Evolutionary conservation across 805 yeast genomes (phyloP).

Genomic region (Saccharomycopsis amapae): DNA sequence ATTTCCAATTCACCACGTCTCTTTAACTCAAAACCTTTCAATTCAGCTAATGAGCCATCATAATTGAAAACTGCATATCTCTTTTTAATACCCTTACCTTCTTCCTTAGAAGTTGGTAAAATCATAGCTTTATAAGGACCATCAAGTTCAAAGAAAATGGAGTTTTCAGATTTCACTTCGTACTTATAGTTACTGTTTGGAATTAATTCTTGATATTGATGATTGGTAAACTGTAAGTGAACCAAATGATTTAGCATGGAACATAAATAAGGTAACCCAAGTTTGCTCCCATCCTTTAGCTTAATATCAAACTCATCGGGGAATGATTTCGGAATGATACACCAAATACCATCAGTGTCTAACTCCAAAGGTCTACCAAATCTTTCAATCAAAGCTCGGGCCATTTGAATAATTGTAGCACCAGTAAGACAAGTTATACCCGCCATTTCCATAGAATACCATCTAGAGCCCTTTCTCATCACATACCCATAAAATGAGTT

Average conservation of each 20-base stretch:
- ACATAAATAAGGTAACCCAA: conserved; percentile 84
- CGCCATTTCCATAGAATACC: conserved; percentile 99
- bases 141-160: conserved; percentile 96
- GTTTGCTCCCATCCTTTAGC: conserved; percentile 67
- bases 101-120: conserved; percentile 93
- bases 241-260: conserved; percentile 93
- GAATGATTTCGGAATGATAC: conserved; percentile 87
- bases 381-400: conserved; percentile 82
- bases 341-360: conserved; percentile 99
- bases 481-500: conserved; percentile 97
- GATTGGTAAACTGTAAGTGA: conserved; percentile 84
- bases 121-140: conserved; percentile 99
- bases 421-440: conserved; percentile 98
- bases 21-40: conserved; percentile 94
- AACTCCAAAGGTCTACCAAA: conserved; percentile 92
- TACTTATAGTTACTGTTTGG: conserved; percentile 59
- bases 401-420: conserved; percentile 97
- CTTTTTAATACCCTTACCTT: conserved; percentile 93
- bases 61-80: conserved; percentile 95
- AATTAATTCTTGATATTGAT: conserved; percentile 82
- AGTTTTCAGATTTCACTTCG: conserved; percentile 77
- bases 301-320: conserved; percentile 80
- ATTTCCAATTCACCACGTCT: conserved; percentile 93
- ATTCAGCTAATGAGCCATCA: conserved; percentile 89
- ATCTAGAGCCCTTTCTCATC: conserved; percentile 97